Percentiles rank a stretch among this genome's conserved stretches.
Conservation (phyloP, 305 asterid species). For the Rubia balearica region DNA sequence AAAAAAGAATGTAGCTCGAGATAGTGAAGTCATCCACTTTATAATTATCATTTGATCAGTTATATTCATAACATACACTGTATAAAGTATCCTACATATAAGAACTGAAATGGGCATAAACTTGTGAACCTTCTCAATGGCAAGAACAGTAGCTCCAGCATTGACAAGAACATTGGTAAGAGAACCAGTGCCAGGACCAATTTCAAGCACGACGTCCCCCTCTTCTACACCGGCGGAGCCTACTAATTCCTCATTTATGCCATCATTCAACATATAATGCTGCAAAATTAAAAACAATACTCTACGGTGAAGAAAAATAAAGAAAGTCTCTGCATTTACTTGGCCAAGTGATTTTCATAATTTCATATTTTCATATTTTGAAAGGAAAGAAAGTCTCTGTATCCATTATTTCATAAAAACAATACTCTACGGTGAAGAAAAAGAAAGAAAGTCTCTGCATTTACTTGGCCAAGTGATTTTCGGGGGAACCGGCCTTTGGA, state of each 20-base stretch:
- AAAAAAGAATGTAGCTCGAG: background rate
- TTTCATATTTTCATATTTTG: too few relatives aligned
- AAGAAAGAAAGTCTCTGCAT: background rate
- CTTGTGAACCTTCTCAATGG: conserved; percentile 73
- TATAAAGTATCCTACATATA: background rate
- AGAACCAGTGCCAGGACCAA: conserved; percentile 98
- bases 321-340: conserved; percentile 25
- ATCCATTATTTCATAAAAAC: conserved; percentile 14
- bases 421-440: background rate
- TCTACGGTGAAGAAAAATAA: background rate
- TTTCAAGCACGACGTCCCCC: conserved; percentile 87
- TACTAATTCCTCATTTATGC: conserved; percentile 66
- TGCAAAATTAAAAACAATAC: conserved; percentile 24
- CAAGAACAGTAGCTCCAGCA: conserved; percentile 88
- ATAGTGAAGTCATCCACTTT: background rate
- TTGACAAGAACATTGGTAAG: conserved; percentile 72
- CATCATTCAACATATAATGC: conserved; percentile 90
- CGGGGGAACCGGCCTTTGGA: conserved; percentile 89
- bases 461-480: conserved; percentile 89
- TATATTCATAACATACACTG: background rate
- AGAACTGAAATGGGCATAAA: background rate
- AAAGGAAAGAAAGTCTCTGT: too few relatives aligned
- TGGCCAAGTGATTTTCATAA: conserved; percentile 95
- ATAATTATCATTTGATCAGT: background rate
- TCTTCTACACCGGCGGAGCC: conserved; percentile 64